Conservation (phyloP, 805 yeast species). For the Myxozyma mucilagina region DNA sequence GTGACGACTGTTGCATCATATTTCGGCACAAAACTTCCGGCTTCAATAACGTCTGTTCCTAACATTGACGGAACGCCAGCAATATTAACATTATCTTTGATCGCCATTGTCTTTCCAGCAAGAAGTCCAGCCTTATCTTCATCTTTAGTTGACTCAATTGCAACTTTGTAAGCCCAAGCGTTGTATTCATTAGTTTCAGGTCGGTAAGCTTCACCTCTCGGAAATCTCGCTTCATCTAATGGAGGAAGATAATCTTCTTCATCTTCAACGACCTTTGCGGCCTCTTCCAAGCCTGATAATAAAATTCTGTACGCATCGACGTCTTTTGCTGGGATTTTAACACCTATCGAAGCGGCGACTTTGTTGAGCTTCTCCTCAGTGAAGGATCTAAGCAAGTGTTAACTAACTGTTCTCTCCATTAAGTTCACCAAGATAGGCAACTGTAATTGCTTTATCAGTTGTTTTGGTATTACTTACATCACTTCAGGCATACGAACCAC, state of each 20-base stretch:
- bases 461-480: background rate
- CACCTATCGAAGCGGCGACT: conserved; percentile 11
- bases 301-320: conserved; percentile 23
- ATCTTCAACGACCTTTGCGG: conserved; percentile 13
- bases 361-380: conserved; percentile 17
- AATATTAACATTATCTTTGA: conserved; percentile 43
- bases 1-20: conserved; percentile 45
- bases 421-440: no score
- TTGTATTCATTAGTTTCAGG: conserved; percentile 37
- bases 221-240: conserved; percentile 40
- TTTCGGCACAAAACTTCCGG: conserved; percentile 40
- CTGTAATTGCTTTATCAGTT: no score
- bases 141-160: conserved; percentile 34
- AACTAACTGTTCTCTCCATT: background rate
- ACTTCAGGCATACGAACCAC: conserved; percentile 12
- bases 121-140: conserved; percentile 35
- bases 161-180: conserved; percentile 42
- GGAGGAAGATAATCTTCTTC: conserved; percentile 39
- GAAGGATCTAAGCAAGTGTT: conserved; percentile 13
- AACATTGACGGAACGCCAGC: conserved; percentile 43
- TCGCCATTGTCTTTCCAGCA: conserved; percentile 39
- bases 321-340: conserved; percentile 20
- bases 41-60: conserved; percentile 41
- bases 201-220: conserved; percentile 39
- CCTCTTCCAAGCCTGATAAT: conserved; percentile 26